Base-by-base conservation (phyloP, 2,329 filamentous ascomycete genomes). In the Trichophaea hybrida region DNA sequence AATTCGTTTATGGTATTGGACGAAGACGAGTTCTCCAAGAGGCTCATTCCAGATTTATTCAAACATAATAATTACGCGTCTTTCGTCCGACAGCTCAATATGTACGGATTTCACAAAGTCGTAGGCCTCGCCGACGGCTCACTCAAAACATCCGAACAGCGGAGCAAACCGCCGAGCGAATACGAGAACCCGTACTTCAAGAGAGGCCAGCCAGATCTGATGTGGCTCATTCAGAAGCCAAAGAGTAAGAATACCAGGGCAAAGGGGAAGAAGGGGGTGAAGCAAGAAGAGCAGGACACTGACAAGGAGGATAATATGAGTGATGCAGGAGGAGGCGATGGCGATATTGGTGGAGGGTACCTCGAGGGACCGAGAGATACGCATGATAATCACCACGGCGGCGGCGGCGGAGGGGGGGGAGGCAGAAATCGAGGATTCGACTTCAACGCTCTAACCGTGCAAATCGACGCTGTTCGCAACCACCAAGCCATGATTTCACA, bases 121-220 rank as follows among this genome's bases (percentile, higher is more conserved):
- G 87, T 93, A 3, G 87, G 87, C 3, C 78, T 98, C 15, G 95
- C 90, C 3, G 93, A 98, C 73, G 96, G 96, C 70, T 96, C 90
- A 0, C 94, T 98, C 86, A 86, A 93, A 66, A 90, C 94, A 5
- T 96, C 90, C 70, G 93, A 97, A 74, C 84, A 90, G 63, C 95
- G 96, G 72, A 91, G 91, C 71, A 98, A 98, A 75, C 95, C 89
- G 60, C 93, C 93, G 0, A 97, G 90, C 78, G 93, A 97, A 76
- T 98, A 98, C 72, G 90, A 87, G 67, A 96, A 98, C 71, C 88
- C 88, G 7, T 98, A 90, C 74, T 98, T 98, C 74, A 87, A 89
- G 68, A 86, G 89, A 50, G 91, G 90, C 4, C 85, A 94, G 66
- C 90, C 90, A 3, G 94, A 96, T 71, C 76, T 98, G 64, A 75